Conservation (phyloP, 805 yeast species). For the Barnettozyma populi region DNA sequence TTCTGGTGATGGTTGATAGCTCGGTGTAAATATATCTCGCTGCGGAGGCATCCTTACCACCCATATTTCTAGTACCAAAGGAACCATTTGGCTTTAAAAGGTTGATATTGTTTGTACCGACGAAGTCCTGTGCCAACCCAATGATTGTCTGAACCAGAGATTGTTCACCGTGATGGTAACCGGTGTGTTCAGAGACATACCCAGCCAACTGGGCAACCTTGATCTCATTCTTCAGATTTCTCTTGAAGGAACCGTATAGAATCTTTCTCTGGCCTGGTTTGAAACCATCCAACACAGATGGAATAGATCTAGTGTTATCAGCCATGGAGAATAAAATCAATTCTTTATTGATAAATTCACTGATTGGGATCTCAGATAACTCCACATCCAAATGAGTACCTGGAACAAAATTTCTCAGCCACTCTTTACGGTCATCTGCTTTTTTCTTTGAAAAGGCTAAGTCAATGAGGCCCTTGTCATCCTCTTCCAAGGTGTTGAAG, state of each 20-base stretch:
- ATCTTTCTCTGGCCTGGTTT: constrained; percentile 98
- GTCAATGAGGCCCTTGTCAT: constrained; percentile 75
- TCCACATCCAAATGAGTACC: constrained; percentile 89
- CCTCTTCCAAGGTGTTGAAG: constrained; percentile 74
- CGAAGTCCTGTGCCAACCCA: constrained; percentile 91
- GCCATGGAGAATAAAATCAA: constrained; percentile 94
- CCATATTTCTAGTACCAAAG: constrained; percentile 92
- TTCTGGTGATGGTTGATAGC: constrained; percentile 66
- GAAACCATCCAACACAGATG: constrained; percentile 88
- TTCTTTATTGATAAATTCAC: constrained; percentile 93
- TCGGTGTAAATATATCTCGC: constrained; percentile 94
- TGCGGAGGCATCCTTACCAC: constrained; percentile 99
- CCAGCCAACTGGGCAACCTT: constrained; percentile 91
- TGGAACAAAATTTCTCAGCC: constrained; percentile 87
- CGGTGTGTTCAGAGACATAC: constrained; percentile 81
- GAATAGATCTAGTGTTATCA: constrained; percentile 92
- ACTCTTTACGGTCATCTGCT: constrained; percentile 95
- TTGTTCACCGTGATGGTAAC: constrained; percentile 93
- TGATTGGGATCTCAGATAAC: constrained; percentile 72
- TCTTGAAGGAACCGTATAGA: constrained; percentile 78
- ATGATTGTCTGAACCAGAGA: constrained; percentile 86
- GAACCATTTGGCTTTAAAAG: constrained; percentile 86
- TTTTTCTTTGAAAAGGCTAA: constrained; percentile 91
- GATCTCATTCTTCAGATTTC: constrained; percentile 69
- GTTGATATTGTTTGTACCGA: constrained; percentile 88